Evolutionary conservation across 352 stramenopile genomes (phyloP).

Genomic region (Phytophthora fragariaefolia): DNA sequence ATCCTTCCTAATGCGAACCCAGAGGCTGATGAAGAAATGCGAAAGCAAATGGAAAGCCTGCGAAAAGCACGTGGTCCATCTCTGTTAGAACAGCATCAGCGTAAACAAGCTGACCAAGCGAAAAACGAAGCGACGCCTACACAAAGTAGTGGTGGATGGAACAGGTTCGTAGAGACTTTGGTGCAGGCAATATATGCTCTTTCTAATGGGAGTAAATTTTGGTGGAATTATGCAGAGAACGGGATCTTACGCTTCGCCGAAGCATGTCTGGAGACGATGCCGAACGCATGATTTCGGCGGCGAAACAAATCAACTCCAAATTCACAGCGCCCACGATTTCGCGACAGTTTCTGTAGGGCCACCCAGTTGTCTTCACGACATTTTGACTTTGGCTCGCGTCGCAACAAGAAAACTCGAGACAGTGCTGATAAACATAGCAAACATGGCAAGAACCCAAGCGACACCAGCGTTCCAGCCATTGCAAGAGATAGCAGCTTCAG

Average conservation of each 20-base stretch:
- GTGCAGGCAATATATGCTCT: neutral
- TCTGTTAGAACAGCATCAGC: conserved; percentile 80
- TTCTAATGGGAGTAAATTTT: neutral
- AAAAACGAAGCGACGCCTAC: conserved; percentile 25
- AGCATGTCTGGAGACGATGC: conserved; percentile 77
- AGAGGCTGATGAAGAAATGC: conserved; percentile 70
- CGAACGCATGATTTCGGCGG: conserved; percentile 75
- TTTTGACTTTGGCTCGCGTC: conserved; percentile 24
- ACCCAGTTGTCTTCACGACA: conserved; percentile 7
- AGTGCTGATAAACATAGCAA: conserved; percentile 25
- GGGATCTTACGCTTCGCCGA: conserved; percentile 64
- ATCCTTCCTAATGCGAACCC: conserved; percentile 74
- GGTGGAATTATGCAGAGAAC: conserved; percentile 51
- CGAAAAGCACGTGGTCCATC: conserved; percentile 68
- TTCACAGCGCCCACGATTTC: conserved; percentile 86
- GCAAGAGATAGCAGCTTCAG: conserved; percentile 16
- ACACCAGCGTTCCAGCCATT: conserved; percentile 30
- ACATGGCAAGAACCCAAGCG: conserved; percentile 18
- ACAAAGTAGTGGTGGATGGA: conserved; percentile 49
- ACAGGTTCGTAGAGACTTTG: conserved; percentile 49
- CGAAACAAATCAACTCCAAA: conserved; percentile 85
- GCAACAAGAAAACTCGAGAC: conserved; percentile 24
- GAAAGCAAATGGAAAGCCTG: conserved; percentile 71
- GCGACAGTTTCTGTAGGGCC: conserved; percentile 76
- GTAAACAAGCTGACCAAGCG: conserved; percentile 62